Conservation (phyloP, 2,329 filamentous ascomycete genomes). For the Colletotrichum sublineola region DNA sequence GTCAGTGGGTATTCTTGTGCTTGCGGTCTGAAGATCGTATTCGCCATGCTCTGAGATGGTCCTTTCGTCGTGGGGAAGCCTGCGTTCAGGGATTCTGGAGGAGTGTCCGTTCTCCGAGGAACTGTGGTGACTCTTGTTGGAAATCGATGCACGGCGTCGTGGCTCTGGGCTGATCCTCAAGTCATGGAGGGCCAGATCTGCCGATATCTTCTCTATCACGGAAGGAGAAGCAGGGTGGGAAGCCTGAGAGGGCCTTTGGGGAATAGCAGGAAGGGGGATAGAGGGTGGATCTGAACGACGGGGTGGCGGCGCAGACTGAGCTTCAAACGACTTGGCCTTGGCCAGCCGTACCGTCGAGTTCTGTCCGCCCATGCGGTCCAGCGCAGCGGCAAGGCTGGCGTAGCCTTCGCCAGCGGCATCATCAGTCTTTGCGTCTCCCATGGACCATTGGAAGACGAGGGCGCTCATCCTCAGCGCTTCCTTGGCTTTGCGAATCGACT, state of each 20-base stretch:
- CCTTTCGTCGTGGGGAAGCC: conserved; percentile 38
- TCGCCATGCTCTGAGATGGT: conserved; percentile 42
- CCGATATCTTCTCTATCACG: conserved; percentile 42
- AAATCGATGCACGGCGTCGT: conserved; percentile 47
- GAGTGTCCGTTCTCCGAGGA: conserved; percentile 38
- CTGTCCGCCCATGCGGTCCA: conserved; percentile 63
- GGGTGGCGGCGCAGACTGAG: conserved; percentile 22
- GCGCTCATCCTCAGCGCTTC: conserved; percentile 75
- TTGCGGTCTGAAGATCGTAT: conserved; percentile 32
- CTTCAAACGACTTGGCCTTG: conserved; percentile 49
- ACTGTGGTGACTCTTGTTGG: conserved; percentile 44
- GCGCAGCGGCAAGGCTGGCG: conserved; percentile 73
- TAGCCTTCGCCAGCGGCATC: conserved; percentile 75
- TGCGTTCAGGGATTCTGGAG: conserved; percentile 37
- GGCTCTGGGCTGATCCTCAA: conserved; percentile 38
- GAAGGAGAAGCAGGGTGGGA: conserved; percentile 42
- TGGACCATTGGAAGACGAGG: conserved; percentile 74
- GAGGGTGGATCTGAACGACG: background rate
- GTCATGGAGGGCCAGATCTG: conserved; percentile 40
- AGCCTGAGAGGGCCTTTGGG: conserved; percentile 40
- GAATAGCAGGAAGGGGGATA: conserved; percentile 26
- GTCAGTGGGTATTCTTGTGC: conserved; percentile 23
- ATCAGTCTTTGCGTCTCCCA: conserved; percentile 70
- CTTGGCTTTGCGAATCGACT: conserved; percentile 68
- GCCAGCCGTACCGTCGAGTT: conserved; percentile 46